These are phyloP conservation scores for Suhomyces bribrorum DNA, from an alignment of 1,139 yeast genomes.

Conservation along the genomic window DNA sequence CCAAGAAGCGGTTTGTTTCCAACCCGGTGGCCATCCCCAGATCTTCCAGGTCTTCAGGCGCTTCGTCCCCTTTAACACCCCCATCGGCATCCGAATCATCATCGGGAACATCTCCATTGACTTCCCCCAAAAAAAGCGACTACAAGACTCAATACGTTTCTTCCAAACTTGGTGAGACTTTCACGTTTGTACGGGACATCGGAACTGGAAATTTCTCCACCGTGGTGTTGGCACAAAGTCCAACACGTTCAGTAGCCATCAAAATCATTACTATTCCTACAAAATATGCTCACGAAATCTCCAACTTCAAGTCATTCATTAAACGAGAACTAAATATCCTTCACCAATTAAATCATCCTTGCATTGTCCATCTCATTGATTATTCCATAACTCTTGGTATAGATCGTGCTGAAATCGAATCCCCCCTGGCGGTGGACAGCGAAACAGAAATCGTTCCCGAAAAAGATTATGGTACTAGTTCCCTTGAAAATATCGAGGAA, in stretches of 20 bases:
- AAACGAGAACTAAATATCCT: slow-evolving; percentile 75
- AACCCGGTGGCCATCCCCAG: slow-evolving; percentile 19
- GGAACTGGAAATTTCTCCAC: slow-evolving; percentile 65
- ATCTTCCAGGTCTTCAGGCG: slow-evolving; percentile 6
- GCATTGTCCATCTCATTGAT: slow-evolving; percentile 38
- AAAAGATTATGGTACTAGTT: slow-evolving; percentile 9
- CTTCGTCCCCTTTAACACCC: slow-evolving; percentile 10
- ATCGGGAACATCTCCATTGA: slow-evolving; percentile 7
- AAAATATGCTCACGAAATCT: slow-evolving; percentile 27
- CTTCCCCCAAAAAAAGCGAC: slow-evolving; percentile 9
- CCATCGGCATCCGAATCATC: slow-evolving; percentile 13
- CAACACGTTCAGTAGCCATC: slow-evolving; percentile 32
- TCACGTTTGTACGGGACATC: slow-evolving; percentile 32
- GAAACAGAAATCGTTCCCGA: slow-evolving; percentile 11
- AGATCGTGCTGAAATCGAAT: slow-evolving; percentile 23
- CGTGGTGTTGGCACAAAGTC: slow-evolving; percentile 46
- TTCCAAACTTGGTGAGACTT: slow-evolving; percentile 16
- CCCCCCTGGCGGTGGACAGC: slow-evolving; percentile 10
- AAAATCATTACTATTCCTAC: slow-evolving; percentile 43
- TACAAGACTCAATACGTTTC: slow-evolving; percentile 18
- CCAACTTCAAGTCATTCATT: slow-evolving; percentile 64
- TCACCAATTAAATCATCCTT: slow-evolving; percentile 45
- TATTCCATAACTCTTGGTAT: slow-evolving; percentile 30
- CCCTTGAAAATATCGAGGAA: slow-evolving; percentile 2
- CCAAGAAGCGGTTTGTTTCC: slow-evolving; percentile 24